Percentiles rank a stretch among this genome's conserved stretches.
phyloP scores from a whole-genome alignment of 257 asterid genomes.

The Salvia rosmarinus region DNA sequence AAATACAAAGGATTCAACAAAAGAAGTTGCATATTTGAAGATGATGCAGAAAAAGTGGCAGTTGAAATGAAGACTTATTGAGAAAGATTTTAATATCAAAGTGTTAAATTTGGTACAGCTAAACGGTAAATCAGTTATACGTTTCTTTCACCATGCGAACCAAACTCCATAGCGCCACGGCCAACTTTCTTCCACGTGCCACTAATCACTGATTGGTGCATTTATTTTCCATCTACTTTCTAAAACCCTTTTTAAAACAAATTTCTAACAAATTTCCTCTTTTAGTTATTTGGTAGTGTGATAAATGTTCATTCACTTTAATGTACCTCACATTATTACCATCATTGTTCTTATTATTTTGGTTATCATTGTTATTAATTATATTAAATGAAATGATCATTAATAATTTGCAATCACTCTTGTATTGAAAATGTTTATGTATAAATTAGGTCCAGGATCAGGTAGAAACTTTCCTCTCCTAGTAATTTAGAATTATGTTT shows the following conservation, averaged over 20 bases:
- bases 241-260: not conserved
- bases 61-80: conserved; percentile 31
- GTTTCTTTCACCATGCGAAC: conserved; percentile 60
- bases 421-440: not conserved
- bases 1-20: no score
- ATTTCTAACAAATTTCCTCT: not conserved
- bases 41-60: conserved; percentile 7
- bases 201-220: conserved; percentile 24
- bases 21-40: conserved; percentile 2
- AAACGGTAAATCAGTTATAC: conserved; percentile 59
- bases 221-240: conserved; percentile 36
- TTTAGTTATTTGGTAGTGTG: not conserved
- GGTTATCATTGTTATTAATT: conserved; percentile 7
- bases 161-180: conserved; percentile 38
- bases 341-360: conserved; percentile 3
- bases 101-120: conserved; percentile 34
- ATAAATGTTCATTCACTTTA: conserved; percentile 23
- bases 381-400: conserved; percentile 20
- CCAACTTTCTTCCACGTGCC: conserved; percentile 52
- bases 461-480: no score
- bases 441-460: no score
- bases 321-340: conserved; percentile 24
- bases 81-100: conserved; percentile 34
- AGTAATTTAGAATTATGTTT: no score
- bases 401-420: not conserved